phyloP scores from a whole-genome alignment of 495 filamentous ascomycete genomes.

The Margaritispora aquatica region DNA sequence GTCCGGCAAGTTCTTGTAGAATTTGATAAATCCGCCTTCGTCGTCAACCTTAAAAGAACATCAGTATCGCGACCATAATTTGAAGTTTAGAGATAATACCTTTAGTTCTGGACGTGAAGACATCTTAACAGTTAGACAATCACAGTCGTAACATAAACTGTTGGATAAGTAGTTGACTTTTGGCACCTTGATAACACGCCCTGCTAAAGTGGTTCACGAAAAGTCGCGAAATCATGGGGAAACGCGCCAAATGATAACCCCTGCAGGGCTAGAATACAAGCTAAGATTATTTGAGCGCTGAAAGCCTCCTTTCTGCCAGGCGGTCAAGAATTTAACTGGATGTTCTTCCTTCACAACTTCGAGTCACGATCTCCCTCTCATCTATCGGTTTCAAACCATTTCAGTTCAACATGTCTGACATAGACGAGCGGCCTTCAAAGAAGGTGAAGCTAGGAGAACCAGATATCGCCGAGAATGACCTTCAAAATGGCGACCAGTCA shows the following conservation, averaged over 20 bases:
- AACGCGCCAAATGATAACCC: slow-evolving; percentile 1
- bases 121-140: slow-evolving; percentile 50
- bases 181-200: background rate
- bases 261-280: background rate
- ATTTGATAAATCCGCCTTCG: slow-evolving; percentile 90
- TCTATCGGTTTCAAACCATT: background rate
- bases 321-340: background rate
- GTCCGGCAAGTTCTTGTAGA: slow-evolving; percentile 73
- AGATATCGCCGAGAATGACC: background rate
- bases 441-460: slow-evolving; percentile 15
- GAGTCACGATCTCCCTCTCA: background rate
- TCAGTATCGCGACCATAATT: too few relatives aligned
- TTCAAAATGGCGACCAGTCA: background rate
- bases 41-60: slow-evolving; percentile 99
- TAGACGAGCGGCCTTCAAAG: slow-evolving; percentile 22
- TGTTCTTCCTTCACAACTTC: background rate
- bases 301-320: slow-evolving; percentile 6
- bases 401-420: slow-evolving; percentile 19
- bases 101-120: slow-evolving; percentile 84
- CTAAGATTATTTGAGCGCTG: background rate
- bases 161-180: background rate
- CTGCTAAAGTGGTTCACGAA: slow-evolving; percentile 3
- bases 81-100: slow-evolving; percentile 26
- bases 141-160: background rate
- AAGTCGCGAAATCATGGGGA: slow-evolving; percentile 1